A percentile compares a stretch with the other conserved stretches of the same genome.
These are phyloP conservation scores for Podospora sp. DNA, from an alignment of 495 filamentous ascomycete genomes.

Conservation along the genomic window DNA sequence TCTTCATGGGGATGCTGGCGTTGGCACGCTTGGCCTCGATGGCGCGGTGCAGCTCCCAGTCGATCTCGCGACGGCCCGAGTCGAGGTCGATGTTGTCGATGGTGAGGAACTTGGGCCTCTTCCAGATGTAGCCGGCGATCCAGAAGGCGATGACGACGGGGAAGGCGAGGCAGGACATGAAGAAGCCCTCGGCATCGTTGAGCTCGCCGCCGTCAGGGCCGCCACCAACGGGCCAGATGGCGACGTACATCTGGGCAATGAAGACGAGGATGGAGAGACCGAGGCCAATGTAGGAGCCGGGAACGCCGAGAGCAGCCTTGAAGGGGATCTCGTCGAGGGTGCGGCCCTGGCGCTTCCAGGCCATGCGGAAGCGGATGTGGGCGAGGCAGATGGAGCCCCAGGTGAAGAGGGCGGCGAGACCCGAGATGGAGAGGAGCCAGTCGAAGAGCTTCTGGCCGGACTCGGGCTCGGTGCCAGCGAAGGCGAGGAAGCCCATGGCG, in stretches of 20 bases:
- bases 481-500: slow-evolving; percentile 48
- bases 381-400: slow-evolving; percentile 62
- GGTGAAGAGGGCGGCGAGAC: slow-evolving; percentile 67
- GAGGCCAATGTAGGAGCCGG: slow-evolving; percentile 64
- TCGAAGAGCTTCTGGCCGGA: slow-evolving; percentile 42
- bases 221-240: slow-evolving; percentile 51
- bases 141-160: slow-evolving; percentile 59
- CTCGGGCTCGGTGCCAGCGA: slow-evolving; percentile 33
- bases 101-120: slow-evolving; percentile 68
- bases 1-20: slow-evolving; percentile 11
- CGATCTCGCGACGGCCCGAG: slow-evolving; percentile 26
- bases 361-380: slow-evolving; percentile 16
- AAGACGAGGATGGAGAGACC: slow-evolving; percentile 60
- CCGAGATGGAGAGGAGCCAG: slow-evolving; percentile 73
- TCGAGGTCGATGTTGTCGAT: slow-evolving; percentile 43
- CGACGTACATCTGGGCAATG: slow-evolving; percentile 59
- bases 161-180: slow-evolving; percentile 63
- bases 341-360: slow-evolving; percentile 47
- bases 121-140: slow-evolving; percentile 54
- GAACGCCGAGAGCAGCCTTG: slow-evolving; percentile 58
- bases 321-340: slow-evolving; percentile 53
- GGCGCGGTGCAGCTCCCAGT: not conserved
- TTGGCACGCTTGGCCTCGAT: not conserved
- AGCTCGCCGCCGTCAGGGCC: slow-evolving; percentile 35
- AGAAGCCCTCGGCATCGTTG: slow-evolving; percentile 56